Percentiles rank a stretch among this genome's conserved stretches.
phyloP scores from a whole-genome alignment of 805 yeast genomes.

The Wickerhamiella nectarea region DNA sequence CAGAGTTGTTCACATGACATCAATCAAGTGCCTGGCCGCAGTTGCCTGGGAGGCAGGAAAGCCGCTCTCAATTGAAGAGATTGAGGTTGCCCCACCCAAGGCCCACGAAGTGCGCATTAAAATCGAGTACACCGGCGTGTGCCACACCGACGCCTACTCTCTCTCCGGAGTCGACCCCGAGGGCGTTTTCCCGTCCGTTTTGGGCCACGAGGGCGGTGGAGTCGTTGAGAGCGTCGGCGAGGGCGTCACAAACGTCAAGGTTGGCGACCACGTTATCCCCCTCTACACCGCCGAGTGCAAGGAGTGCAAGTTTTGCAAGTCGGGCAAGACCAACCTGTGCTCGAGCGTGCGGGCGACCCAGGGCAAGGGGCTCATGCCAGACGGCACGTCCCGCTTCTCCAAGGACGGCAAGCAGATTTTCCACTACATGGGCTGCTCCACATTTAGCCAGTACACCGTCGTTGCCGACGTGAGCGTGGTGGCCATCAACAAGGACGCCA shows the following conservation, averaged over 20 bases:
- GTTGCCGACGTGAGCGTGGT: conserved; percentile 96
- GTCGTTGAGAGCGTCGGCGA: conserved; percentile 90
- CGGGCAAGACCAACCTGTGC: conserved; percentile 95
- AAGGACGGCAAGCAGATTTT: conserved; percentile 59
- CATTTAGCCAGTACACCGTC: conserved; percentile 94
- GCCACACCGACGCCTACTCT: conserved; percentile 98
- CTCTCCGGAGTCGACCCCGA: conserved; percentile 91
- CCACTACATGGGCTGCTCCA: conserved; percentile 97
- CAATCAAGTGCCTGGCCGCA: conserved; percentile 83
- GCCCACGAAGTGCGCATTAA: conserved; percentile 96
- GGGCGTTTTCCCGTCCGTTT: conserved; percentile 82
- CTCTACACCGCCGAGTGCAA: conserved; percentile 94
- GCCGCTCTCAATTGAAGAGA: conserved; percentile 59
- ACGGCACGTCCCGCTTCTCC: conserved; percentile 87
- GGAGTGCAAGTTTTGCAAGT: conserved; percentile 86
- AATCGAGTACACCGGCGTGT: conserved; percentile 78
- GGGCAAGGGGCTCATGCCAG: conserved; percentile 98
- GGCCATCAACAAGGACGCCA: conserved; percentile 74
- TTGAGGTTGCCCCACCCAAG: conserved; percentile 85
- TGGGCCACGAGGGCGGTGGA: conserved; percentile 99
- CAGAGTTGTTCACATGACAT: no score
- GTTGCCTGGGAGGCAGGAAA: conserved; percentile 94
- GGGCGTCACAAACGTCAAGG: conserved; percentile 79
- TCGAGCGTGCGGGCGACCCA: conserved; percentile 93
- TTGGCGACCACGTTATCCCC: conserved; percentile 88